phyloP scores from a whole-genome alignment of 805 yeast genomes.

The Yarrowia keelungensis region DNA sequence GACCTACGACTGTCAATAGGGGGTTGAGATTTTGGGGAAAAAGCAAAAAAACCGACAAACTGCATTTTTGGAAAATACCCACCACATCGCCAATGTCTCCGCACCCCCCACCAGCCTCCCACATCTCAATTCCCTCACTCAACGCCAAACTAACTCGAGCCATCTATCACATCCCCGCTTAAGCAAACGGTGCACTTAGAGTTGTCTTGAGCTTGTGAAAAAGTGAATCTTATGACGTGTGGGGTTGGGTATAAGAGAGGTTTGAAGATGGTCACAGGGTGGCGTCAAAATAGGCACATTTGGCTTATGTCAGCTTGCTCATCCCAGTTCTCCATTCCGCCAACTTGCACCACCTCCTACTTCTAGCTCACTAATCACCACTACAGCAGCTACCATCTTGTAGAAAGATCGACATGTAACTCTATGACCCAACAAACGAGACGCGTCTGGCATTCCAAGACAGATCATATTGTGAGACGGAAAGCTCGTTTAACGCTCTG shows the following conservation, averaged over 20 bases:
- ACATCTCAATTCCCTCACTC: constrained; percentile 2
- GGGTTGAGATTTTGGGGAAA: background rate
- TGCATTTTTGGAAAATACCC: background rate
- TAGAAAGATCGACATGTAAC: constrained; percentile 21
- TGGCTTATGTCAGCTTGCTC: too few relatives aligned
- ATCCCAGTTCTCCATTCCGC: too few relatives aligned
- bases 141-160: constrained; percentile 30
- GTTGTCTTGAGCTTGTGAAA: constrained; percentile 29
- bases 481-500: too few relatives aligned
- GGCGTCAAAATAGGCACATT: too few relatives aligned
- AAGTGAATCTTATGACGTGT: constrained; percentile 29
- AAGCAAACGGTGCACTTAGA: constrained; percentile 24
- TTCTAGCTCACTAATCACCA: background rate
- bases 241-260: constrained; percentile 1
- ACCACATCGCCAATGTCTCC: too few relatives aligned
- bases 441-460: constrained; percentile 21
- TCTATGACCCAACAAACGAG: constrained; percentile 13
- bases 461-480: too few relatives aligned
- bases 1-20: background rate
- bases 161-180: constrained; percentile 24
- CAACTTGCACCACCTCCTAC: too few relatives aligned
- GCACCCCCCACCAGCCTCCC: too few relatives aligned
- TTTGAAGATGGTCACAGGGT: too few relatives aligned
- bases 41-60: background rate
- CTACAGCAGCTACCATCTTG: background rate